phyloP scores from a whole-genome alignment of 208 protist genomes.

The Wallacemonas sp. region DNA sequence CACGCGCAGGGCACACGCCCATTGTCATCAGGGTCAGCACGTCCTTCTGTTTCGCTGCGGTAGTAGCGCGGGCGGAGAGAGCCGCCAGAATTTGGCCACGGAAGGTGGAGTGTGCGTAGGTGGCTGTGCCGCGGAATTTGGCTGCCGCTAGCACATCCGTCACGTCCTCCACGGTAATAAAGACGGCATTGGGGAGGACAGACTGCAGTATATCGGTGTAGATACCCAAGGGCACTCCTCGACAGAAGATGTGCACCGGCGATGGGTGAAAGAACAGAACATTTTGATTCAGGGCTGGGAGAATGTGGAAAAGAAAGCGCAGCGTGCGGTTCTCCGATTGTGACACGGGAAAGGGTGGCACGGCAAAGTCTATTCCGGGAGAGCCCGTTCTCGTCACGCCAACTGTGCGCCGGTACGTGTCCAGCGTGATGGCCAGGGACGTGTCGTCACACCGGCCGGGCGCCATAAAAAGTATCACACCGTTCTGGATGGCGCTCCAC shows the following conservation, averaged over 20 bases:
- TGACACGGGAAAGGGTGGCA: neutral
- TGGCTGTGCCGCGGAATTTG: neutral
- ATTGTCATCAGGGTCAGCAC: neutral
- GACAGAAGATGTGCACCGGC: conserved; percentile 57
- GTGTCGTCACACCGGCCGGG: conserved; percentile 9
- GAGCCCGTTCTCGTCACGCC: neutral
- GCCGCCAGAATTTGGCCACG: neutral
- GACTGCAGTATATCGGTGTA: conserved; percentile 16
- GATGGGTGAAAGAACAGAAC: conserved; percentile 36
- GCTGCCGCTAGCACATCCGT: conserved; percentile 8
- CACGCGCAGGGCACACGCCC: neutral
- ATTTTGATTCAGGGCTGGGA: conserved; percentile 30
- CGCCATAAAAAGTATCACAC: conserved; percentile 19
- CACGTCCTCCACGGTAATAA: conserved; percentile 44
- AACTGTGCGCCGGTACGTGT: neutral
- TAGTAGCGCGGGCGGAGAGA: neutral
- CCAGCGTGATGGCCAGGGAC: neutral
- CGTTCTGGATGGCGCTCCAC: neutral
- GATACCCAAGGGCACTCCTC: conserved; percentile 22
- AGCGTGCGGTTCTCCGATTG: neutral
- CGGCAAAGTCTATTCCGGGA: neutral
- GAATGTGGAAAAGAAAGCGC: conserved; percentile 16
- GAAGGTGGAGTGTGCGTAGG: neutral
- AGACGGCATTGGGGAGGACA: conserved; percentile 17
- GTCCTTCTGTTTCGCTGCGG: neutral